These are phyloP conservation scores for Coemansia sp. DNA, from an alignment of 192 early-diverging fungal genomes.

Conservation along the genomic window DNA sequence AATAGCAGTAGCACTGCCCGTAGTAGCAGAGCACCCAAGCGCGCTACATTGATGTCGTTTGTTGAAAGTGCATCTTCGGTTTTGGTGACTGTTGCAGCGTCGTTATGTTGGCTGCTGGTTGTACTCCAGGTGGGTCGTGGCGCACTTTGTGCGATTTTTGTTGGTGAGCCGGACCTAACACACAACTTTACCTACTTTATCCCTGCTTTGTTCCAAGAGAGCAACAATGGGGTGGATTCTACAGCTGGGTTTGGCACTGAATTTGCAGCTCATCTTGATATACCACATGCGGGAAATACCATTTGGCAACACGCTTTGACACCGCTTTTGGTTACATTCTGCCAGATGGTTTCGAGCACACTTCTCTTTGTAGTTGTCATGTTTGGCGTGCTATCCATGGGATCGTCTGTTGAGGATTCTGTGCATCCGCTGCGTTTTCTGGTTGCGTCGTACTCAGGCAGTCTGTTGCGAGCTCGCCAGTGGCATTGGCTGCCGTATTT, in stretches of 20 bases:
- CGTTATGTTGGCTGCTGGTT: slow-evolving; percentile 50
- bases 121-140: slow-evolving; percentile 49
- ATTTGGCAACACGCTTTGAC: not conserved
- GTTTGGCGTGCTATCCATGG: slow-evolving; percentile 47
- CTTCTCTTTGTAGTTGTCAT: slow-evolving; percentile 48
- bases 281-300: not conserved
- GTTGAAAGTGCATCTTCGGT: slow-evolving; percentile 18
- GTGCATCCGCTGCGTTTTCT: slow-evolving; percentile 39
- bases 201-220: slow-evolving; percentile 17
- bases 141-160: slow-evolving; percentile 50
- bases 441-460: slow-evolving; percentile 16
- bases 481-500: slow-evolving; percentile 36
- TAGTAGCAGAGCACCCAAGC: not conserved
- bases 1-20: not conserved
- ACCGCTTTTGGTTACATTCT: slow-evolving; percentile 27
- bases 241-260: not conserved
- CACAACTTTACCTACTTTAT: slow-evolving; percentile 46
- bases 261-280: not conserved
- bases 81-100: slow-evolving; percentile 21
- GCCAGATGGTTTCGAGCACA: slow-evolving; percentile 34
- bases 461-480: slow-evolving; percentile 38
- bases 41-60: not conserved
- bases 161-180: slow-evolving; percentile 48
- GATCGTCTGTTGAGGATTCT: slow-evolving; percentile 36
- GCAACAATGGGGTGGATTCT: not conserved